Evolutionary conservation across 2,329 filamentous ascomycete species (phyloP), one percentile per base, ranked within the genome.

Genomic region (Xylariaceae sp.): DNA sequence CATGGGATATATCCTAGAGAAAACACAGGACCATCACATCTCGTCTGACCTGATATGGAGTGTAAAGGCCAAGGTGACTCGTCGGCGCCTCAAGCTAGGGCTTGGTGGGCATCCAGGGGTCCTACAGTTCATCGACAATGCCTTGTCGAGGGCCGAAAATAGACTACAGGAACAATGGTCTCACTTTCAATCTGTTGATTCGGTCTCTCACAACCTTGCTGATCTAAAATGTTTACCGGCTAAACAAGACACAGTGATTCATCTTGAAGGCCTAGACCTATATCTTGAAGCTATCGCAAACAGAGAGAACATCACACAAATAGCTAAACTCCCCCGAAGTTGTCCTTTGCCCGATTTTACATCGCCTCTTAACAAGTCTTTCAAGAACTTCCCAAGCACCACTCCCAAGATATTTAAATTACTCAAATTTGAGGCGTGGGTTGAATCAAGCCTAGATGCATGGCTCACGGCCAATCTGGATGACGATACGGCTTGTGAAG

Each of bases 11-110:
- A 56, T 82, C 5, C 62, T 82, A 0, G 55, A 81, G 7, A 58
- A 81, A 1, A 67, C 69, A 0, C 59, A 66, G 1, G 33, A 62
- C 0, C 12, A 52, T 1, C 21, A 56, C 0, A 3, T 70, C 2
- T 17, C 62, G 0, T 68, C 65, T 4, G 71, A 76, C 11, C 17
- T 73, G 6, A 43, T 79, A 0, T 72, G 73, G 44, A 58, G 67
- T 3, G 80, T 83, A 73, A 73, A 61, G 5, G 71, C 75, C 1
- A 84, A 83, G 54, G 51, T 83, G 11, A 67, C 69, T 3, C 70
- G 76, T 16, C 75, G 80, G 0, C 58, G 76, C 2, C 61, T 68
- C 14, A 83, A 83, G 58, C 62, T 83, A 9, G 54, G 60, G 5
- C 3, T 50, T 9, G 0, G 4, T 2, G 24, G n/a, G 1, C 3